A percentile compares a stretch with the other conserved stretches of the same genome.
phyloP scores from a whole-genome alignment of 1,284 basidiomycete species.

The Cerioporus squamosus region DNA sequence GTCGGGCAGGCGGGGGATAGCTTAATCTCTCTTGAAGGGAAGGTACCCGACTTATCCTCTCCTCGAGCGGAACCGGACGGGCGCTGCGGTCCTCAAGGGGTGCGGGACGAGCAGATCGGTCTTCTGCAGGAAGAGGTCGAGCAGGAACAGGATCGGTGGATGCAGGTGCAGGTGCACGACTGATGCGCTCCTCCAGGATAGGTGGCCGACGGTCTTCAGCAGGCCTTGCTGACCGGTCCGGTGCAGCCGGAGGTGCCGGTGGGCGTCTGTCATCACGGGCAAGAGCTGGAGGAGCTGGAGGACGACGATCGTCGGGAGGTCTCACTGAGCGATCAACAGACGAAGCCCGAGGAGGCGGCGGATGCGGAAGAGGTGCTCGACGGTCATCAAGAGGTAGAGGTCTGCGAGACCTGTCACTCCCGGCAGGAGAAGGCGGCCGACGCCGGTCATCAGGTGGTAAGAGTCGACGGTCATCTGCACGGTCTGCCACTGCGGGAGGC shows the following conservation, averaged over 20 bases:
- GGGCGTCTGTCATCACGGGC: slow-evolving; percentile 18
- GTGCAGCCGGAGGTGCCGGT: background rate
- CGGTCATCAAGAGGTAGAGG: slow-evolving; percentile 16
- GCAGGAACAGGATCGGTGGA: slow-evolving; percentile 16
- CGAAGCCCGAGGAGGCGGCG: background rate
- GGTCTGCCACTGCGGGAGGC: background rate
- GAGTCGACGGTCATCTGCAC: background rate
- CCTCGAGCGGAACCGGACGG: slow-evolving; percentile 32
- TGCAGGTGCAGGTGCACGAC: slow-evolving; percentile 15
- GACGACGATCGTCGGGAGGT: slow-evolving; percentile 13
- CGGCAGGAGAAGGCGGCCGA: slow-evolving; percentile 9
- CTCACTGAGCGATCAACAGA: slow-evolving; percentile 5
- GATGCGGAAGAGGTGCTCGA: slow-evolving; percentile 5
- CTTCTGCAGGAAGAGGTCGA: slow-evolving; percentile 20
- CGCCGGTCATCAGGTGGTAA: slow-evolving; percentile 13
- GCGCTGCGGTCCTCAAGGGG: slow-evolving; percentile 22
- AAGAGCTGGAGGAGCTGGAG: slow-evolving; percentile 2
- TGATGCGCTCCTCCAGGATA: slow-evolving; percentile 22
- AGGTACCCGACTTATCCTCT: slow-evolving; percentile 30
- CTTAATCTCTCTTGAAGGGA: slow-evolving; percentile 35
- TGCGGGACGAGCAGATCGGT: slow-evolving; percentile 22
- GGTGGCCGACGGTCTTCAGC: slow-evolving; percentile 21
- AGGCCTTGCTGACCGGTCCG: slow-evolving; percentile 18
- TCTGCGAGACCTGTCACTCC: slow-evolving; percentile 11
- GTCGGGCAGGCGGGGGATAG: slow-evolving; percentile 13